Evolutionary conservation across 768 basidiomycete genomes (phyloP), one percentile per base, ranked within the genome.

Genomic region (Agaricus subrufescens): DNA sequence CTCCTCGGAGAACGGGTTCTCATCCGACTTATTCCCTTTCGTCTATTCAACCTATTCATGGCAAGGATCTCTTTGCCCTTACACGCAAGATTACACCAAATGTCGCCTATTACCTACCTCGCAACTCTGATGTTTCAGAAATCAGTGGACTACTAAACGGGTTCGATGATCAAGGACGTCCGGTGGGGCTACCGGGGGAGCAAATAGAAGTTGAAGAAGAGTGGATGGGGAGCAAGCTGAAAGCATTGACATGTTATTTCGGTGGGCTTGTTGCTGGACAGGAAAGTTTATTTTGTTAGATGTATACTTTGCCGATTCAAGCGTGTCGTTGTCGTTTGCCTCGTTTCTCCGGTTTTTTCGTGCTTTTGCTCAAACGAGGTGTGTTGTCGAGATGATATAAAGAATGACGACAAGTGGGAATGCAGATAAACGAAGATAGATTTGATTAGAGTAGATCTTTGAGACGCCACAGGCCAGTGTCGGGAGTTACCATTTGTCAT

Each of bases 201-300:
- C 75, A 69, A 69, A 79, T 96, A 9, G 96, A 98, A 69, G 80
- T 98, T 6, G 94, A 98, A 66, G 96, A 98, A 70, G 92, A 92
- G 67, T 98, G 94, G 94, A 96, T 92, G 87, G 88, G 93, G 2
- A 77, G 76, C 9, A 96, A 96, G 74, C 71, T 98, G 44, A 98
- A 98, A 66, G 96, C 95, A 0, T 71, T 98, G 51, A 97, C 93
- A 1, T 94, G 91, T 67, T 96, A 97, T 68, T 97, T 87, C 70
- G 96, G 96, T 6, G 92, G 92, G 11, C 72, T 98, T 43, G 89
- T 72, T 8, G 67, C 69, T 25, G 88, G 86, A 2, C 89, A 92
- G 63, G 85, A 84, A 52, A 66, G 80, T 40, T 62, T 86, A 58
- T 91, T 84, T 60, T 80, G 60, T 69, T 37, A 42, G n/a, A n/a